Conservation (phyloP, 495 filamentous ascomycete genomes). For the Penicillium odoratum region DNA sequence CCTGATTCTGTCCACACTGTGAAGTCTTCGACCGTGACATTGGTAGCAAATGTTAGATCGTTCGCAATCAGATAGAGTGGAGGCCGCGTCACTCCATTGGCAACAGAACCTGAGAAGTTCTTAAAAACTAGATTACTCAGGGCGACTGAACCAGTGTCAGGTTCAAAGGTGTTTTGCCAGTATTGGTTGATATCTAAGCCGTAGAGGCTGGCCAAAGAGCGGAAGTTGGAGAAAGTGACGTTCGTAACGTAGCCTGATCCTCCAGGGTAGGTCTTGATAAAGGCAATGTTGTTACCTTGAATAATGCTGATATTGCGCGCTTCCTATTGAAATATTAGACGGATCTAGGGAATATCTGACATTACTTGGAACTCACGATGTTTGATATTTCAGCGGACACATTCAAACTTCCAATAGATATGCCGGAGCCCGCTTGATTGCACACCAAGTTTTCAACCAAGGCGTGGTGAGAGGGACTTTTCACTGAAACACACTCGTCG, state of each 20-base stretch:
- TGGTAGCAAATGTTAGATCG: slow-evolving; percentile 34
- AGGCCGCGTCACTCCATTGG: slow-evolving; percentile 45
- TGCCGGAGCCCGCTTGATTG: slow-evolving; percentile 48
- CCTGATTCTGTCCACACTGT: slow-evolving; percentile 54
- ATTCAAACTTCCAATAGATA: slow-evolving; percentile 45
- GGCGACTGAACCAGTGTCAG: slow-evolving; percentile 44
- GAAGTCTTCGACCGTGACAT: slow-evolving; percentile 48
- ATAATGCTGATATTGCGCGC: slow-evolving; percentile 41
- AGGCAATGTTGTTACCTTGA: slow-evolving; percentile 53
- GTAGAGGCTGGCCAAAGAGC: slow-evolving; percentile 43
- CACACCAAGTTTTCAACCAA: slow-evolving; percentile 52
- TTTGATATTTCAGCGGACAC: slow-evolving; percentile 29
- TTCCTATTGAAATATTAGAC: slow-evolving; percentile 21
- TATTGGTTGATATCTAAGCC: slow-evolving; percentile 53
- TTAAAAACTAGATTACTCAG: slow-evolving; percentile 43
- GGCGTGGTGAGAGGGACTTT: slow-evolving; percentile 43
- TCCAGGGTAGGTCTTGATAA: slow-evolving; percentile 59
- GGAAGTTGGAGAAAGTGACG: slow-evolving; percentile 53
- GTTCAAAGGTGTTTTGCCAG: slow-evolving; percentile 40
- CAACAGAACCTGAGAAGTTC: slow-evolving; percentile 46
- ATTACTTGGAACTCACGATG: slow-evolving; percentile 22
- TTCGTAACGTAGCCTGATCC: slow-evolving; percentile 54
- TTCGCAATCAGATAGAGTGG: slow-evolving; percentile 46
- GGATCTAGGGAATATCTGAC: background rate
- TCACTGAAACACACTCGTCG: slow-evolving; percentile 49